Evolutionary conservation across 345 rosid species (phyloP), one percentile per base, ranked within the genome.

Genomic region (Linum trigynum): DNA sequence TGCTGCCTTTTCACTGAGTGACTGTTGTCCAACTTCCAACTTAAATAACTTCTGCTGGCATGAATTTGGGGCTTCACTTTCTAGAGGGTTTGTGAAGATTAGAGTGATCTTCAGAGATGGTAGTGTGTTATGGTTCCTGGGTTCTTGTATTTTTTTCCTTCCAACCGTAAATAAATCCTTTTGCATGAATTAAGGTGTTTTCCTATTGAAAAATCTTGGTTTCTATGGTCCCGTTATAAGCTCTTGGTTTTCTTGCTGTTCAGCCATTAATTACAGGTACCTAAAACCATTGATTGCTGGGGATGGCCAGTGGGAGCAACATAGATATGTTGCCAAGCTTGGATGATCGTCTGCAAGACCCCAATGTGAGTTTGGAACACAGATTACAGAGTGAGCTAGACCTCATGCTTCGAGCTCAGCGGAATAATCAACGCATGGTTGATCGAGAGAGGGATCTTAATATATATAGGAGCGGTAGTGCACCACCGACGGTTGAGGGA

Each of bases 401-500:
- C 64, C 72, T 79, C 65, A 69, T 92, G 56, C 80, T 88, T 43
- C 96, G 62, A 69, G 86, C 84, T 0, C 87, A 73, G 57, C 82
- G 74, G 32, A 23, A 23, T 45, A 78, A 67, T 63, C 82, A 64
- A 15, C 88, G 68, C 70, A 68, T 73, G n/a, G 66, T 69, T 50
- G 82, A 80, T 57, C 71, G 72, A 37, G 90, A 84, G 50, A 79
- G 83, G 64, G 86, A 81, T 59, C 66, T 83, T 11, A 78, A 85
- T 65, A 80, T 78, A 7, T 80, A 75, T 69, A 78, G 99, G 71
- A 80, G 96, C 75, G 97, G 99, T 38, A 90, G 96, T 74, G 99
- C 99, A 0, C 96, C 96, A 1, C 99, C 99, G 35, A 90, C 96
- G 1, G 95, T 88, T 39, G 91, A 94, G 75, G 99, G 97, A 70